Base-by-base conservation (phyloP, 2,329 filamentous ascomycete species). In the Claviceps sp. region DNA sequence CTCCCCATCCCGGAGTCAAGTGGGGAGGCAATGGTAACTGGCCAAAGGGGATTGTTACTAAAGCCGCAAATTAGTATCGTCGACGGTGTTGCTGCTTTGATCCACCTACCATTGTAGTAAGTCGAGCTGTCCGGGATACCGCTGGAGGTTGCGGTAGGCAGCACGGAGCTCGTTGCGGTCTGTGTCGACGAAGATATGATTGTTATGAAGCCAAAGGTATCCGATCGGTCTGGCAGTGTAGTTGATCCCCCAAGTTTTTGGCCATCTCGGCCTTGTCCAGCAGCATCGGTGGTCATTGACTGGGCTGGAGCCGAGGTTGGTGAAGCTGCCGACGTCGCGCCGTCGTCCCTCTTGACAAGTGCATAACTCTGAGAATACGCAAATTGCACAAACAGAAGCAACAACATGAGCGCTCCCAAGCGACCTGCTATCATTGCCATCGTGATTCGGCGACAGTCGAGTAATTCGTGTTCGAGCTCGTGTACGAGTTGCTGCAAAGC, bases 1-100 rank as follows among this genome's bases (percentile, higher is more conserved):
- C 78, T 3, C 82, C 87, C 68, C 88, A 82, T 42, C 84, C 89
- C 3, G 91, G 89, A 2, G 89, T 95, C 47, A 97, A 75, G 52
- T 66, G 69, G 0, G 91, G 89, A 24, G 78, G 61, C 37, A 95
- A 70, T 0, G 91, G 91, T 18, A 96, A 74, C 49, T 77, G 63
- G 46, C 75, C 76, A 4, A 62, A 63, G 3, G 71, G 66, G 47
- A 79, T 69, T 2, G 71, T 73, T 34, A 62, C 75, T 78, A 54
- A 14, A 9, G 13, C 6, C n/a, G 22, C 36, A 37, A 22, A 47
- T 57, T 26, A 58, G 52, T 44, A 14, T 45, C 47, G 14, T 47
- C 20, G 22, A 9, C 7, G 18, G 8, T 37, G 11, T 2, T 22
- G 13, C 30, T 11, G 2, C 14, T 2, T 46, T 9, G 20, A 24